Evolutionary conservation across 768 basidiomycete genomes (phyloP), one percentile per base, ranked within the genome.

Genomic region (Clathrus columnatus): DNA sequence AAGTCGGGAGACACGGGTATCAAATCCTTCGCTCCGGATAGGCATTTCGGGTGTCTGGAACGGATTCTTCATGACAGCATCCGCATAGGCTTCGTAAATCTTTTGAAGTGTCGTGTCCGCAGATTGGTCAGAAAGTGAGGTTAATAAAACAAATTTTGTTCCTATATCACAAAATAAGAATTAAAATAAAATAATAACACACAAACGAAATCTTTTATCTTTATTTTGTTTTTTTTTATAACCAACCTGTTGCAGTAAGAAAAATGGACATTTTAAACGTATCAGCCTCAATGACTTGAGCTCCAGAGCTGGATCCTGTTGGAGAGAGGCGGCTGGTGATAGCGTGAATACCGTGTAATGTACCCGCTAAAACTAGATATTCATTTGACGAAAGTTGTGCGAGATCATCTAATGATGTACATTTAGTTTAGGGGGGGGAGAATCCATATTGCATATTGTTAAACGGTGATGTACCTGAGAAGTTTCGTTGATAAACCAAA

Each of bases 41-140:
- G 96, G 96, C 95, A 98, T 99, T 68, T 98, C 96, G n/a, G 88
- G 89, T 5, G 92, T 95, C 69, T 98, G 92, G 70, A 99, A 99
- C 0, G 96, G 96, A 65, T 97, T 97, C 75, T 98, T 97, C 91
- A 97, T 95, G 53, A 93, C 93, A 1, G 88, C 83, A 65, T 98
- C 96, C 0, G 94, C 79, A 67, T 97, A 99, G 18, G 80, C 82
- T 67, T 97, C 92, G 69, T 98, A 98, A 47, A 92, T 84, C 67
- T 84, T 89, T 63, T 86, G 84, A 41, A 99, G 73, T 20, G 86
- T 73, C 2, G 78, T 63, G 20, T 83, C 91, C 29, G 87, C 82
- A 1, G 79, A 79, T 7, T 80, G 72, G 62, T 91, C 89, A 1
- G 81, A 74, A 36, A 90, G 70, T 1, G 93, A 92, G 17, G 91